These are phyloP conservation scores for Colletotrichum sp. DNA, from an alignment of 2,329 filamentous ascomycete species.

Conservation along the genomic window DNA sequence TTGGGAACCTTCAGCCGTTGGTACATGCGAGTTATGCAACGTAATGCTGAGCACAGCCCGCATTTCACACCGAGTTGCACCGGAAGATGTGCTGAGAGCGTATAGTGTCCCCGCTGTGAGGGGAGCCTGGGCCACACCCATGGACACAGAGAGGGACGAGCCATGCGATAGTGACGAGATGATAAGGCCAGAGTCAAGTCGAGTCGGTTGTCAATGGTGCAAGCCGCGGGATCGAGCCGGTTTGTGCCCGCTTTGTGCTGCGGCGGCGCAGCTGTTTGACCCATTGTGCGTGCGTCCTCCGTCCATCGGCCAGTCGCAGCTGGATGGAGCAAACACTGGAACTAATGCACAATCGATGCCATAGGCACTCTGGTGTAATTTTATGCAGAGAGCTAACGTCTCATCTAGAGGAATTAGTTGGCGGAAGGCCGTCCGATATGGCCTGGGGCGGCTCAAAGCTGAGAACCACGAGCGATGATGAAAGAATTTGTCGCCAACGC, in stretches of 20 bases:
- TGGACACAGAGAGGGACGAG: not conserved
- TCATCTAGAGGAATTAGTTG: constrained; percentile 14
- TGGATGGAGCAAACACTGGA: constrained; percentile 1
- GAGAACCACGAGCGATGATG: not conserved
- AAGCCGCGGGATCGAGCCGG: constrained; percentile 15
- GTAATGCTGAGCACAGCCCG: constrained; percentile 17
- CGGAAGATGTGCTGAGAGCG: constrained; percentile 14
- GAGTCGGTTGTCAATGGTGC: constrained; percentile 4
- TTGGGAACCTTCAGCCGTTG: constrained; percentile 13
- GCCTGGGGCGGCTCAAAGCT: not conserved
- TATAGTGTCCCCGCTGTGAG: not conserved
- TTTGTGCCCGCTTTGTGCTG: constrained; percentile 19
- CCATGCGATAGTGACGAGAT: constrained; percentile 7
- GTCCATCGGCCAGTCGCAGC: constrained; percentile 4
- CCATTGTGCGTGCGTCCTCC: constrained; percentile 1
- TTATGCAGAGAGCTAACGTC: constrained; percentile 21
- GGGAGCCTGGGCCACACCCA: not conserved
- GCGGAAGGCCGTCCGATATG: not conserved
- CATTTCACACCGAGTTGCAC: constrained; percentile 2
- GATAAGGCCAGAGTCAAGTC: constrained; percentile 11
- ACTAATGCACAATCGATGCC: constrained; percentile 16
- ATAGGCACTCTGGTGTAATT: not conserved
- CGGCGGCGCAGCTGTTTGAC: constrained; percentile 16
- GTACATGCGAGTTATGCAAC: constrained; percentile 21
- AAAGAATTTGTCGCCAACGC: not conserved